Evolutionary conservation across 176 grass and related monocot species (phyloP), one percentile per base, ranked within the genome.

Genomic region (Pharus latifolius): DNA sequence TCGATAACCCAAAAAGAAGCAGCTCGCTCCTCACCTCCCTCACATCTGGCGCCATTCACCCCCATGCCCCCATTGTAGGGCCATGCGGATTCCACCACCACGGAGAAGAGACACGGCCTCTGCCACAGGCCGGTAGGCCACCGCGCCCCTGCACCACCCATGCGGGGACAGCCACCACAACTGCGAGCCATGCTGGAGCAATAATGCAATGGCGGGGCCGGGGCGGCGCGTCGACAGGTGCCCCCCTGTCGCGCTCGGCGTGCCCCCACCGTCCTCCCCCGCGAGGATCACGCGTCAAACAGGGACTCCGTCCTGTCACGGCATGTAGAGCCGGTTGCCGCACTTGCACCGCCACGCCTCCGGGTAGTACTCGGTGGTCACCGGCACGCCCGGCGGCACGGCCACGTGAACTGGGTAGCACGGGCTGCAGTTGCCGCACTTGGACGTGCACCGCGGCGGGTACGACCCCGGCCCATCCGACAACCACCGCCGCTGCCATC

Each of bases 311-410:
- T 30, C 52, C 3, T 41, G 9, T 83, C 71, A 95, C 20, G 91
- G 91, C 87, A 96, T 72, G 80, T 82, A 96, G 50, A 96, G 87
- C 26, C 79, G 85, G 77, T 87, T 87, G 78, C 87, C 80, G 58
- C 91, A 96, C 76, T 87, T 81, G 86, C 91, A 96, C 34, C 91
- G 77, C 91, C 91, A 90, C 10, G 91, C 87, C 73, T 96, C 91
- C 14, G 91, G 91, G 83, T 96, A 96, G 73, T 96, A 96, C 68
- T 96, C 91, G 6, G 84, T 62, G 77, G 76, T 84, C 25, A 96
- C 91, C 5, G 91, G 87, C 44, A 66, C 81, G 67, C 91, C 91
- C 0, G 91, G 91, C 14, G 91, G 91, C 62, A 96, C 91, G 56
- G 91, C 70, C 17, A 96, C 80, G 69, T 90, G 91, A 12, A 96